Conservation (phyloP, 495 filamentous ascomycete genomes). For the Penicillium ochrochloron region DNA sequence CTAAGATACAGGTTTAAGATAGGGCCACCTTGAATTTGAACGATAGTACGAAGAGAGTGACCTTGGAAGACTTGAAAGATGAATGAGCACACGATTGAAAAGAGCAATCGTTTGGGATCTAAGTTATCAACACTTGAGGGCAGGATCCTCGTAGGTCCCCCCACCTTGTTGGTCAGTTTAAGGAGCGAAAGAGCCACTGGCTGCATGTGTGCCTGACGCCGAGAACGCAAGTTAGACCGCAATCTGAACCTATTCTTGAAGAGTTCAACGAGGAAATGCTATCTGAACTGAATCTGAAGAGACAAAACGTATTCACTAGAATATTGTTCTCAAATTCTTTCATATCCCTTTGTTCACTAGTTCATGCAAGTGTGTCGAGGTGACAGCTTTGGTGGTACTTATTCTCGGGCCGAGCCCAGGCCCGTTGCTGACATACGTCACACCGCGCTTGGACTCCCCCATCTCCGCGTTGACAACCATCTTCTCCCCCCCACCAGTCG, state of each 20-base stretch:
- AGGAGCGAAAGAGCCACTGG: background rate
- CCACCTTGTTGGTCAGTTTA: background rate
- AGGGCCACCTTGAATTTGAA: no score
- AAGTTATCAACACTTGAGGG: no score
- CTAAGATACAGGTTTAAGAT: no score
- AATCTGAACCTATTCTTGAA: background rate
- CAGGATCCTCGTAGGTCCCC: no score
- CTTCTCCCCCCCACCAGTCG: constrained; percentile 30
- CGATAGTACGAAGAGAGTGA: no score
- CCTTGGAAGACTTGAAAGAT: no score
- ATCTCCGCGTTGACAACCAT: constrained; percentile 48
- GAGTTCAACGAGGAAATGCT: background rate
- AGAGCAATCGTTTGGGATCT: no score
- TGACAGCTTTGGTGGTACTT: background rate
- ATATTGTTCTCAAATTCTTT: background rate
- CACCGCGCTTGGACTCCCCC: constrained; percentile 37
- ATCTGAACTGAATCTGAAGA: background rate
- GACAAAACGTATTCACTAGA: no score
- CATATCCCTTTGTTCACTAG: background rate
- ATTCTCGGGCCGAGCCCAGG: constrained; percentile 15
- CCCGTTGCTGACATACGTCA: constrained; percentile 44
- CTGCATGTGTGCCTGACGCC: constrained; percentile 11
- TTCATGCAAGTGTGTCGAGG: background rate
- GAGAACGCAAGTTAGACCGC: background rate
- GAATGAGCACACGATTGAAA: no score